Evolutionary conservation across 148 eudicot species (phyloP), one percentile per base, ranked within the genome.

Genomic region (Salicornia ramosissima): DNA sequence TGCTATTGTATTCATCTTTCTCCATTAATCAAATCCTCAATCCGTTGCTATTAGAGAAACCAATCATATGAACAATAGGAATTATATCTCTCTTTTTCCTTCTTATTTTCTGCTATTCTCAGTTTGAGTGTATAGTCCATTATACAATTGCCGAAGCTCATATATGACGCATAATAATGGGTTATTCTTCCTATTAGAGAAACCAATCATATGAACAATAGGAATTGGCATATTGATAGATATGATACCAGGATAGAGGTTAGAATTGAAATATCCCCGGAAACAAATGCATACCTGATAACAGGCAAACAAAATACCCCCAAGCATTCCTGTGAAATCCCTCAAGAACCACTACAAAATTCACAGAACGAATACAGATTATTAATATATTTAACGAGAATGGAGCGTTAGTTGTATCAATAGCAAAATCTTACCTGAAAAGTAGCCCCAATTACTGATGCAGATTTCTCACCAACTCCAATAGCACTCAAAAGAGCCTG

Each of bases 401-500:
- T 4, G 24, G 66, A 19, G 8, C 49, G n/a, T 36, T 62, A 15
- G 56, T 56, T 5, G 18, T 22, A 56, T 43, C 28, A 14, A 43
- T 24, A 10, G 45, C 40, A 28, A 45, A 40, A 34, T 31, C 28
- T 34, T 71, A 87, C 99, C 96, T 88, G 99, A 81, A 94, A 94
- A 56, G 99, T 94, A 58, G 99, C 99, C 76, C 99, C 99, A 50
- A 94, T 83, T 18, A 88, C 97, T 43, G 99, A 88, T 16, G 99
- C 99, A 26, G 99, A 87, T 74, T 89, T 91, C 69, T 86, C 99
- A 67, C 99, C 99, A 52, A 94, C 99, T 46, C 99, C 99, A 75
- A 94, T 94, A 65, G 99, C 99, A 88, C 99, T 81, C 81, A 94
- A 74, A 68, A 94, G 99, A 73, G 99, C 99, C 99, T 94, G 57